These are phyloP conservation scores for Coniferiporia sulphurascens DNA, from an alignment of 1,284 basidiomycete species.

Conservation along the genomic window DNA sequence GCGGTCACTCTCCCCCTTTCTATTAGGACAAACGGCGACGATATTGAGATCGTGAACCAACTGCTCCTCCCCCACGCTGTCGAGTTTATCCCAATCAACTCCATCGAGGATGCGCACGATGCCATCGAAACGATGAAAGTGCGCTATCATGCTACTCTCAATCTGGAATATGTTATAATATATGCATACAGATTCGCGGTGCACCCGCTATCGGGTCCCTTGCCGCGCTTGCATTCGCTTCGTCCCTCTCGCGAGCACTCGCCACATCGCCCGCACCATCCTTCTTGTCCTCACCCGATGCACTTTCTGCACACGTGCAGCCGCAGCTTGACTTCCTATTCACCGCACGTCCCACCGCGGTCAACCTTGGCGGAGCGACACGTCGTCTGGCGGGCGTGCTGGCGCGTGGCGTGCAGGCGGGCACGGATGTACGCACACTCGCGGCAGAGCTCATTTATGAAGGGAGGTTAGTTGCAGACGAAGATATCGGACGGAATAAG, in stretches of 20 bases:
- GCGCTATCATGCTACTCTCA: constrained; percentile 17
- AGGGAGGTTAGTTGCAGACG: constrained; percentile 64
- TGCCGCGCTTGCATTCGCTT: constrained; percentile 74
- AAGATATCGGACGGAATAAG: constrained; percentile 82
- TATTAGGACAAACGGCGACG: constrained; percentile 58
- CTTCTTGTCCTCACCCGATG: constrained; percentile 43
- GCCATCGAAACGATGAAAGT: constrained; percentile 94
- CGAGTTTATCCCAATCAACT: constrained; percentile 65
- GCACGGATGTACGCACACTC: constrained; percentile 34
- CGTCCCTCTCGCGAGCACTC: constrained; percentile 49
- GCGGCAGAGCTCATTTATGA: constrained; percentile 59
- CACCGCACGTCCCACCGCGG: constrained; percentile 89
- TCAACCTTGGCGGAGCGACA: constrained; percentile 84
- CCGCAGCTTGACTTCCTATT: constrained; percentile 68
- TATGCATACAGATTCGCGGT: constrained; percentile 69
- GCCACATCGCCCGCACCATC: constrained; percentile 39
- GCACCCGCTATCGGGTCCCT: constrained; percentile 93
- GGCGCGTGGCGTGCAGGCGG: not conserved
- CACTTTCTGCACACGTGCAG: constrained; percentile 48
- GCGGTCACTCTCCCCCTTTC: constrained; percentile 33
- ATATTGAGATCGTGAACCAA: constrained; percentile 83
- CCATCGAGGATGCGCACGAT: constrained; percentile 78
- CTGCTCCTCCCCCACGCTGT: constrained; percentile 78
- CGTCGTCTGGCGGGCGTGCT: constrained; percentile 46
- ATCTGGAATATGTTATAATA: not conserved